Evolutionary conservation across 1,284 basidiomycete species (phyloP).

Genomic region (Cerrena zonata): DNA sequence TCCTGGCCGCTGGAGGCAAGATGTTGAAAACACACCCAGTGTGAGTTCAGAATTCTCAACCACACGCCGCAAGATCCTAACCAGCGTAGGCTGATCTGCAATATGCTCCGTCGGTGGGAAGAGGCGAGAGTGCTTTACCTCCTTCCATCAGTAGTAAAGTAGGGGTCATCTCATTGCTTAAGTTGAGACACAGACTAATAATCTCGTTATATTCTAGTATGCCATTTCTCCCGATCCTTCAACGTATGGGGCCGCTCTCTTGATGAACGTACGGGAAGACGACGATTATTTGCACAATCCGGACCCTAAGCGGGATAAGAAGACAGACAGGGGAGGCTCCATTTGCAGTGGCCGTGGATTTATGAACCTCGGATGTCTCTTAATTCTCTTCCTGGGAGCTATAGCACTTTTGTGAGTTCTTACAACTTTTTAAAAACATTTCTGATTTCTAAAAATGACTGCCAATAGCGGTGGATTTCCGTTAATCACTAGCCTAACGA

Average conservation of each 20-base stretch:
- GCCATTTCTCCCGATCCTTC: conserved; percentile 68
- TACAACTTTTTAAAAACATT: background rate
- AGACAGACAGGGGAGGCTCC: conserved; percentile 51
- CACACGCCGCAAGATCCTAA: too few species aligned
- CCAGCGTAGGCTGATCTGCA: too few species aligned
- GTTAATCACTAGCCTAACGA: conserved; percentile 64
- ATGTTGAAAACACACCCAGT: too few species aligned
- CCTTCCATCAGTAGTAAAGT: too few species aligned
- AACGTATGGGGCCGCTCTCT: conserved; percentile 59
- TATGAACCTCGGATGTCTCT: conserved; percentile 71
- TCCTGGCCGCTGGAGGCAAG: too few species aligned
- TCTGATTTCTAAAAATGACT: background rate
- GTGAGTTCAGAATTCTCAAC: too few species aligned
- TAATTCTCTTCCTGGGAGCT: conserved; percentile 55
- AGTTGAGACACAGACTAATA: too few species aligned
- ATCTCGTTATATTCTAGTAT: too few species aligned
- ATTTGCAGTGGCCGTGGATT: conserved; percentile 71
- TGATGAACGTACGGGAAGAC: conserved; percentile 48
- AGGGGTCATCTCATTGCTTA: too few species aligned
- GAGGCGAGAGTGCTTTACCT: too few species aligned
- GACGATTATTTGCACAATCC: conserved; percentile 74
- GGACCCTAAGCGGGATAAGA: conserved; percentile 65
- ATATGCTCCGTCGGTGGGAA: too few species aligned
- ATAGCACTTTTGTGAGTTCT: conserved; percentile 65
- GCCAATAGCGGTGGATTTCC: conserved; percentile 71